Evolutionary conservation across 495 filamentous ascomycete genomes (phyloP), one percentile per base, ranked within the genome.

Genomic region (Chlorociboria aeruginascens): DNA sequence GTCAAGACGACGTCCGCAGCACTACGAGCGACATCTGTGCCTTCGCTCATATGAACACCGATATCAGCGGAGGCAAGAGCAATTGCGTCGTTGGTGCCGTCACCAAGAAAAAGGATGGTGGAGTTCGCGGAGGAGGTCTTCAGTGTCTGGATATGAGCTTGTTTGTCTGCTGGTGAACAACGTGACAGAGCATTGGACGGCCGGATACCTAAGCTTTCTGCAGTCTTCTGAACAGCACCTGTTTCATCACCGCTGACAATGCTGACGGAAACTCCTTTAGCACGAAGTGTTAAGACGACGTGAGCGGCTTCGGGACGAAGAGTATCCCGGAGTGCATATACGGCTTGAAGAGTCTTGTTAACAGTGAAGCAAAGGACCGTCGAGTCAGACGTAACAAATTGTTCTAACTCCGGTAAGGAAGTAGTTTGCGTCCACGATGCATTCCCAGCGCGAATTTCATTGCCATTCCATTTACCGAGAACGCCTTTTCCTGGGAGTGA

Each of bases 71-170:
- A 72, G 3, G 82, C 75, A 7, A 92, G 69, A 2, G 85, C 86
- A 11, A 81, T 67, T 0, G 85, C 82, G 59, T 89, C 86, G 61
- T 92, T 92, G 4, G 82, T 86, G 7, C 86, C 86, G 54, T 92
- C 85, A 37, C 85, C 86, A 52, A 73, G 71, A 62, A 90, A 89
- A n/a, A 89, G n/a, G n/a, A n/a, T n/a, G n/a, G n/a, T n/a, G n/a
- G n/a, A n/a, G 49, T 6, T 3, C 7, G 16, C 11, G 45, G 31
- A 45, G 74, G 53, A 8, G 58, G n/a, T n/a, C n/a, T n/a, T 9
- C 16, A 40, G 13, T 7, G 3, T 32, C 40, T 78, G 61, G 46
- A 86, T 66, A 58, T 85, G 84, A 0, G 50, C 58, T 51, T 78
- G 64, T 61, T 88, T 87, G 56, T 85, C 77, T n/a, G 56, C 65